Evolutionary conservation across 164 flowering plant genomes (phyloP), one percentile per base, ranked within the genome.

Genomic region (Euptelea pleiosperma): DNA sequence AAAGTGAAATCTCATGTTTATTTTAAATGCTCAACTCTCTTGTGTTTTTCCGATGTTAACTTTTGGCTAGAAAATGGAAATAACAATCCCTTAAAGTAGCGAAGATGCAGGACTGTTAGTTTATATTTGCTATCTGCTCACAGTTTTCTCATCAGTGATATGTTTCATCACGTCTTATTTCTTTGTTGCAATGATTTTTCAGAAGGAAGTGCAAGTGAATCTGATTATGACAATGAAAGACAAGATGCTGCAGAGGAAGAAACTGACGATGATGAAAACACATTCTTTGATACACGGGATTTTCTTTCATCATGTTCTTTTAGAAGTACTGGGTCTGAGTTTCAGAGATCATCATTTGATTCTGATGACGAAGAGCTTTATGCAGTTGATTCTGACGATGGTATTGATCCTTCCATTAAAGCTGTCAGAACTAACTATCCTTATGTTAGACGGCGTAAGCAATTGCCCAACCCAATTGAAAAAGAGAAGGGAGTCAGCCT

Each of bases 401-500:
- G 67, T 18, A 40, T n/a, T n/a, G n/a, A n/a, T n/a, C n/a, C n/a
- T n/a, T n/a, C n/a, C n/a, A n/a, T n/a, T n/a, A n/a, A n/a, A 15
- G 44, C 15, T 3, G 44, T 40, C 44, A 40, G 3, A 39, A 52
- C 52, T 18, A 81, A 75, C 57, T 84, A 75, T 75, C 93, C 89
- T 28, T 50, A 68, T 55, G 76, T 87, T 36, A 82, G 82, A 68
- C 78, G 96, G 37, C 80, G 97, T 2, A 90, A 90, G 78, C 87
- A 84, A 66, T 73, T 90, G 66, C 97, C 97, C 29, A 87, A 87
- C 8, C 93, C 97, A 19, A 61, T 78, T 69, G 97, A 87, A 63
- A 87, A 81, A 52, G 97, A 90, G 71, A 90, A 82, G 60, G 86
- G 97, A 64, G 86, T 87, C 56, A 87, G 97, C 65, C 85, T 90